Percentiles rank a stretch among this genome's conserved stretches.
phyloP scores from a whole-genome alignment of 1,139 yeast species.

The Blastobotrys serpentis region DNA sequence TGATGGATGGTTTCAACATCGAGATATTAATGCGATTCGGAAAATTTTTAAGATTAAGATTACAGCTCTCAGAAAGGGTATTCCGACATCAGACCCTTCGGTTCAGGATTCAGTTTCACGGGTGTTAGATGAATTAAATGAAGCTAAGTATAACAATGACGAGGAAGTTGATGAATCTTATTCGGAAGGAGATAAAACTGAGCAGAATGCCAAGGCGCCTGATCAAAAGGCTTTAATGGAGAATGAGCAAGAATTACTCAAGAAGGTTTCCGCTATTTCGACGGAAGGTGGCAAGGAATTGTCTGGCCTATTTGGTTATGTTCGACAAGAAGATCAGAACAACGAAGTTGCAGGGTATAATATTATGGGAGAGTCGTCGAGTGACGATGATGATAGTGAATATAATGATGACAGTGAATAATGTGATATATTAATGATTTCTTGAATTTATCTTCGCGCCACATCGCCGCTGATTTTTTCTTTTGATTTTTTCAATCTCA shows the following conservation, averaged over 20 bases:
- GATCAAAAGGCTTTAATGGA: conserved; percentile 1
- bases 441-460: too few relatives aligned
- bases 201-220: conserved; percentile 9
- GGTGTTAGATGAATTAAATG: conserved; percentile 29
- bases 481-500: too few relatives aligned
- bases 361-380: conserved; percentile 5
- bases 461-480: too few relatives aligned
- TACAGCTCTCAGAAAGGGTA: conserved; percentile 34
- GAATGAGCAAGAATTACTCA: conserved; percentile 15
- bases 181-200: conserved; percentile 32
- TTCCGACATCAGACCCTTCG: conserved; percentile 26
- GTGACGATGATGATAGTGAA: conserved; percentile 15
- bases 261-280: conserved; percentile 15
- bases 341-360: conserved; percentile 2
- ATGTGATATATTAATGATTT: too few relatives aligned
- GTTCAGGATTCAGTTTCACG: conserved; percentile 25
- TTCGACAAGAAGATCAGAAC: conserved; percentile 18
- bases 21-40: conserved; percentile 63
- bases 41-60: conserved; percentile 68
- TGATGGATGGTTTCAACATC: conserved; percentile 75
- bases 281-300: conserved; percentile 21
- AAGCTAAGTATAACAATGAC: conserved; percentile 31
- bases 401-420: conserved; percentile 16
- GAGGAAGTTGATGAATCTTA: conserved; percentile 28
- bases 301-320: conserved; percentile 21